Conservation (phyloP, 257 asterid genomes). For the Orobanche coerulescens region DNA sequence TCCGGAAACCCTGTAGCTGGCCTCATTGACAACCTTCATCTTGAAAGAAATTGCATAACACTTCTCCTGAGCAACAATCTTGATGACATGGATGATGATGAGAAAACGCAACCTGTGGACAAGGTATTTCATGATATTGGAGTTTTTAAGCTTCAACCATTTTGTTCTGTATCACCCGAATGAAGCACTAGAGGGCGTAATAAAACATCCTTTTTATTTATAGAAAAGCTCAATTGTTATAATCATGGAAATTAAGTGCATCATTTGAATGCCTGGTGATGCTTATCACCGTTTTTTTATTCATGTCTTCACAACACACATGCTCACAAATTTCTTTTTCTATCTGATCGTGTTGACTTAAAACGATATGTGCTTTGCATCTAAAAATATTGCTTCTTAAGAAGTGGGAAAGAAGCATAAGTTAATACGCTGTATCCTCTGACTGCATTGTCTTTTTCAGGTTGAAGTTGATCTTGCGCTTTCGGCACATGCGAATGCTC, state of each 20-base stretch:
- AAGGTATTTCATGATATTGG: conserved; percentile 45
- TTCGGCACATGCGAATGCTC: conserved; percentile 99
- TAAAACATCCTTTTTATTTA: conserved; percentile 6
- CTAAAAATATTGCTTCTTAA: neutral
- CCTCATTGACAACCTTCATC: conserved; percentile 83
- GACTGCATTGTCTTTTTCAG: conserved; percentile 33
- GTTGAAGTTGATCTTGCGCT: conserved; percentile 96
- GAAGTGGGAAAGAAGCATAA: conserved; percentile 1
- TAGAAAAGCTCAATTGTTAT: neutral
- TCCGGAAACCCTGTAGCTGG: conserved; percentile 96
- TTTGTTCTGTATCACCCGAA: conserved; percentile 1
- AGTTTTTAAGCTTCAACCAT: neutral
- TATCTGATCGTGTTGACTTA: conserved; percentile 2
- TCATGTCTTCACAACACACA: conserved; percentile 4
- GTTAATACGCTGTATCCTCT: conserved; percentile 8
- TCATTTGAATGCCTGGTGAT: conserved; percentile 16
- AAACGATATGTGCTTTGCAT: conserved; percentile 13
- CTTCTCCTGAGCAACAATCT: conserved; percentile 87
- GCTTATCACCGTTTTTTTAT: neutral
- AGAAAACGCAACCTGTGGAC: conserved; percentile 88
- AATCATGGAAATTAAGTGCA: neutral
- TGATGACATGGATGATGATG: conserved; percentile 98
- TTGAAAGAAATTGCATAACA: conserved; percentile 82
- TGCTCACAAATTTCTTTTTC: neutral
- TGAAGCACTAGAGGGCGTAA: conserved; percentile 16